Conservation (phyloP, 331 rosid species). For the Quercus phellos region DNA sequence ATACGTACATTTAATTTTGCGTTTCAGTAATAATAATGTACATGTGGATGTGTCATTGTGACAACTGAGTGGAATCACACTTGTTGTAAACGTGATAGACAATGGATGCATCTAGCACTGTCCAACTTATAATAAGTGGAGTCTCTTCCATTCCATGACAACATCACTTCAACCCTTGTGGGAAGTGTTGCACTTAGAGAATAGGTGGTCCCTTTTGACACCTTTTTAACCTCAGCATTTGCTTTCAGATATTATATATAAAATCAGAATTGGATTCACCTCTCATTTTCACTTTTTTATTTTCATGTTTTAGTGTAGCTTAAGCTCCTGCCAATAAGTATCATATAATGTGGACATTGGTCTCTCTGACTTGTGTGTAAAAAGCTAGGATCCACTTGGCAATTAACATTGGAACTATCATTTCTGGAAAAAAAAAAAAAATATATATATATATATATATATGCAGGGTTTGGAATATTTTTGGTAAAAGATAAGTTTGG, state of each 20-base stretch:
- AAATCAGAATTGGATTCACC: constrained; percentile 50
- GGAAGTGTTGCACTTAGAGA: constrained; percentile 16
- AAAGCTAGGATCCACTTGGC: constrained; percentile 5
- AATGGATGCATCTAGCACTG: constrained; percentile 25
- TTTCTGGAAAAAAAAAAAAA: background rate
- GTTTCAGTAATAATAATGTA: constrained; percentile 1
- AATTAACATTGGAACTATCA: constrained; percentile 13
- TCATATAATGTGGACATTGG: constrained; percentile 23
- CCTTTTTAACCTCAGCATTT: background rate
- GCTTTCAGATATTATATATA: constrained; percentile 14
- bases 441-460: no score
- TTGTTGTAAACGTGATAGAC: constrained; percentile 32
- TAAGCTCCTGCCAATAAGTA: constrained; percentile 28
- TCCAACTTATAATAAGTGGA: constrained; percentile 24
- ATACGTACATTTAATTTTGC: background rate
- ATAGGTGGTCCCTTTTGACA: constrained; percentile 36
- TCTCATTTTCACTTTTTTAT: constrained; percentile 32
- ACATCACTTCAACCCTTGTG: constrained; percentile 12
- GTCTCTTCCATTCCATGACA: constrained; percentile 19
- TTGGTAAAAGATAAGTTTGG: background rate
- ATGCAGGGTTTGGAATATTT: background rate
- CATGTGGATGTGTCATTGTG: background rate
- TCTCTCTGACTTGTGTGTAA: constrained; percentile 27
- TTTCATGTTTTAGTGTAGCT: constrained; percentile 7
- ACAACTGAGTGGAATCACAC: constrained; percentile 18